These are phyloP conservation scores for Yamadazyma nakazawae DNA, from an alignment of 805 yeast genomes.

Conservation along the genomic window DNA sequence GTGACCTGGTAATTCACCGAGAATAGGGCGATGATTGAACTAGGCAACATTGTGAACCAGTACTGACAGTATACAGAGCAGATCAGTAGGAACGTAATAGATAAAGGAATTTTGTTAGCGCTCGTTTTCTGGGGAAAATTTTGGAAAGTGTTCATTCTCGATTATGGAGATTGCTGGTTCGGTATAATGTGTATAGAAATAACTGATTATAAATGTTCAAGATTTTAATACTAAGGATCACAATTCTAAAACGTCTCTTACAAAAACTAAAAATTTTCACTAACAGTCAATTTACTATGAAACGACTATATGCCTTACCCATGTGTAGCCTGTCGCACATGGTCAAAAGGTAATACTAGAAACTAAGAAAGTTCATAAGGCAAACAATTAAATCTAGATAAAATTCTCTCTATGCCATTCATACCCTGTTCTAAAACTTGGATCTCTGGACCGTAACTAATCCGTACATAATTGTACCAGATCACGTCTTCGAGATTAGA, in stretches of 20 bases:
- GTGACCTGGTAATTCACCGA: conserved; percentile 50
- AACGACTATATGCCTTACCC: not conserved
- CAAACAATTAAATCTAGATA: conserved; percentile 40
- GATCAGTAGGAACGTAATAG: not conserved
- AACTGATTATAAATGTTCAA: no score
- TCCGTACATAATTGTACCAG: conserved; percentile 56
- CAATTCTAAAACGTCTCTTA: no score
- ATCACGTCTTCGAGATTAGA: conserved; percentile 50
- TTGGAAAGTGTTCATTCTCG: not conserved
- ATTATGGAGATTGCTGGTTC: no score
- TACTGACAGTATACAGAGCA: not conserved
- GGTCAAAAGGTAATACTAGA: not conserved
- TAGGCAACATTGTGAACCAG: conserved; percentile 1
- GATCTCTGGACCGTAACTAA: conserved; percentile 59
- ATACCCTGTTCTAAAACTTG: conserved; percentile 49
- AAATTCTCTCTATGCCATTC: conserved; percentile 56
- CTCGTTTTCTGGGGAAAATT: conserved; percentile 2
- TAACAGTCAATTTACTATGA: no score
- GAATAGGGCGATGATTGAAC: conserved; percentile 8
- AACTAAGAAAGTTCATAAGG: conserved; percentile 23
- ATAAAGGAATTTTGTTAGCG: not conserved
- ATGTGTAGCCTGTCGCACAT: conserved; percentile 3
- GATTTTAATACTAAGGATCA: no score
- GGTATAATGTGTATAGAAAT: no score
- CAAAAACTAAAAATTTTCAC: no score